Conservation (phyloP, 2,329 filamentous ascomycete species). For the Ilyonectria destructans region DNA sequence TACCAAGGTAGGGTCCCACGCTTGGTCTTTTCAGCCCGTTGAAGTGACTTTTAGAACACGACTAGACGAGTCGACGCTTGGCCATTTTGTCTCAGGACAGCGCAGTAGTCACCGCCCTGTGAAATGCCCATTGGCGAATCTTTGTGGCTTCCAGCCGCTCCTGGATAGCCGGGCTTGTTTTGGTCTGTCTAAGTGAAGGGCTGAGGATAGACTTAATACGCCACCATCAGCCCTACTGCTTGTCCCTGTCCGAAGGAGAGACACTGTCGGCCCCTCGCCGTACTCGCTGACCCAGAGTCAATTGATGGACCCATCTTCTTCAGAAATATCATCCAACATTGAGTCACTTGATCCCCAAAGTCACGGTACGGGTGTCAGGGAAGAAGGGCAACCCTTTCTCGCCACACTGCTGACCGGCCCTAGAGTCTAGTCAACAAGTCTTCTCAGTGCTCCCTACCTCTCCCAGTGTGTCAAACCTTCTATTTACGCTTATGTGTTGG, state of each 20-base stretch:
- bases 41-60: background rate
- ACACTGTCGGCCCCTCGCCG: background rate
- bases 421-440: too few species aligned
- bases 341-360: background rate
- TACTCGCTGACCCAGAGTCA: background rate
- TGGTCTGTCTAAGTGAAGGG: background rate
- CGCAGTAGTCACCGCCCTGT: background rate
- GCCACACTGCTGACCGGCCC: background rate
- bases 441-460: background rate
- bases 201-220: conserved; percentile 1
- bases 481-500: background rate
- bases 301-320: background rate
- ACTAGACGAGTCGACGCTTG: background rate
- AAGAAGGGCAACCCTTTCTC: background rate
- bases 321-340: too few species aligned
- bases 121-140: background rate
- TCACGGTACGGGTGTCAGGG: background rate
- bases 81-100: background rate
- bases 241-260: background rate
- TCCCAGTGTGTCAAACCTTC: background rate
- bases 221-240: conserved; percentile 3
- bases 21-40: background rate
- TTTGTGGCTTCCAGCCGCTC: background rate
- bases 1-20: background rate
- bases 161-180: background rate